These are phyloP conservation scores for Rhytidhysteron rufulum DNA, from an alignment of 2,329 filamentous ascomycete genomes.

Conservation along the genomic window DNA sequence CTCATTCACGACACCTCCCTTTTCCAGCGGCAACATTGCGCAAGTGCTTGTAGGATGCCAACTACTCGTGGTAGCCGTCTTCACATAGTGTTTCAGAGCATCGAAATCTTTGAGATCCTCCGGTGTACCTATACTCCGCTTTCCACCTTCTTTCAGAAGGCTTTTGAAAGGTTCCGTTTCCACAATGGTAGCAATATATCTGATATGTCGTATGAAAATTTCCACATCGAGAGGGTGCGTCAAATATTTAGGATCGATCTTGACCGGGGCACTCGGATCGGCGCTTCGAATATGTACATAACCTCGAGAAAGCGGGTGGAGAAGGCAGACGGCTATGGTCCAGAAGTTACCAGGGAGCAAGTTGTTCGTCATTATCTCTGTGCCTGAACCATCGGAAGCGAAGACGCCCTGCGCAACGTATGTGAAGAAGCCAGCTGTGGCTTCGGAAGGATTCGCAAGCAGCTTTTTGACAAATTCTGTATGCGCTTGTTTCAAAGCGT, in stretches of 20 bases:
- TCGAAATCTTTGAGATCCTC: conserved; percentile 21
- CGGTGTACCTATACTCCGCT: conserved; percentile 13
- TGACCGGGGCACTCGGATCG: conserved; percentile 30
- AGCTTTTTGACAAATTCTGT: conserved; percentile 19
- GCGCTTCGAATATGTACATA: conserved; percentile 39
- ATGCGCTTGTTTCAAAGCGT: conserved; percentile 22
- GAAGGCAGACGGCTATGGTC: conserved; percentile 15
- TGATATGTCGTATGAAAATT: conserved; percentile 32
- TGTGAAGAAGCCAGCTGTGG: conserved; percentile 11
- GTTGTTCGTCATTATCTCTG: too few relatives aligned
- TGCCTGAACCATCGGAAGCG: too few relatives aligned
- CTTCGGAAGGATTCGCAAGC: conserved; percentile 4
- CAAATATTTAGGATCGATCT: conserved; percentile 43
- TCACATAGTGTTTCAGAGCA: conserved; percentile 15
- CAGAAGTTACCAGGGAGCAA: conserved; percentile 23
- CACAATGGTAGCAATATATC: conserved; percentile 27
- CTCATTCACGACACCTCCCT: conserved; percentile 24
- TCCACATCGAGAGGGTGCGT: conserved; percentile 44
- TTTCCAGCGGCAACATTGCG: conserved; percentile 28
- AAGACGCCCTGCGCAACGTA: conserved; percentile 10
- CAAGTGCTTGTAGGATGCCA: conserved; percentile 30
- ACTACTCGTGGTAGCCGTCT: conserved; percentile 18
- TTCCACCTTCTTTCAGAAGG: conserved; percentile 19
- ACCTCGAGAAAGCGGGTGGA: conserved; percentile 39
- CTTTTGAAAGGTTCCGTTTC: conserved; percentile 26